These are phyloP conservation scores for Hygrophorus russula DNA, from an alignment of 768 basidiomycete species.

Conservation along the genomic window DNA sequence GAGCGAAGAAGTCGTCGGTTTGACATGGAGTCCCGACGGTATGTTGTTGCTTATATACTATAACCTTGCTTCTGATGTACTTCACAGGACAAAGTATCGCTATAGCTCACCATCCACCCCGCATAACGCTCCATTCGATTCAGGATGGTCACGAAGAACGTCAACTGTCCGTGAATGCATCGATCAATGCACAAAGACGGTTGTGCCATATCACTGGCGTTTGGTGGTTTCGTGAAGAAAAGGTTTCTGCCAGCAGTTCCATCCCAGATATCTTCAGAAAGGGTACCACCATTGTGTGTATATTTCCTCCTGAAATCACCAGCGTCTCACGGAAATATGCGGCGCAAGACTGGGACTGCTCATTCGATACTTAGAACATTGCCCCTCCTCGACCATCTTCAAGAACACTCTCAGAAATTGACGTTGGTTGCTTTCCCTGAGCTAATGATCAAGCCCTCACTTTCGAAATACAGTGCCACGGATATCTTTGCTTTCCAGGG, in stretches of 20 bases:
- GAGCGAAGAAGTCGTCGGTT: constrained; percentile 39
- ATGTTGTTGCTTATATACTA: constrained; percentile 8
- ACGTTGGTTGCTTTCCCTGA: constrained; percentile 35
- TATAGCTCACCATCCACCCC: constrained; percentile 56
- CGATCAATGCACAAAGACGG: constrained; percentile 9
- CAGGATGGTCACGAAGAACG: constrained; percentile 60
- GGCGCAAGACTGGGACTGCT: constrained; percentile 63
- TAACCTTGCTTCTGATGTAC: constrained; percentile 2
- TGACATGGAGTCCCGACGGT: constrained; percentile 85
- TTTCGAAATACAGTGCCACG: constrained; percentile 40
- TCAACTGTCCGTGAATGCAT: constrained; percentile 25
- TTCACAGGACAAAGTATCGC: constrained; percentile 56
- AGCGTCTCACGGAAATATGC: constrained; percentile 8
- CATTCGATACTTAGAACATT: constrained; percentile 57
- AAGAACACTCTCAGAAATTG: constrained; percentile 53
- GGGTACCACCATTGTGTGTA: constrained; percentile 47
- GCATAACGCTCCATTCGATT: constrained; percentile 62
- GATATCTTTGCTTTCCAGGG: constrained; percentile 78
- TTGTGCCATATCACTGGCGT: constrained; percentile 32
- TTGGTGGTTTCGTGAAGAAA: constrained; percentile 64
- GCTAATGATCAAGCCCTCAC: constrained; percentile 8
- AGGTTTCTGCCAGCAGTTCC: constrained; percentile 21
- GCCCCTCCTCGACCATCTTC: constrained; percentile 61
- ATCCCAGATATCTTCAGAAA: constrained; percentile 74
- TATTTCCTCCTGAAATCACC: constrained; percentile 3